Evolutionary conservation across 306 rosid species (phyloP).

Genomic region (Betula pendula): DNA sequence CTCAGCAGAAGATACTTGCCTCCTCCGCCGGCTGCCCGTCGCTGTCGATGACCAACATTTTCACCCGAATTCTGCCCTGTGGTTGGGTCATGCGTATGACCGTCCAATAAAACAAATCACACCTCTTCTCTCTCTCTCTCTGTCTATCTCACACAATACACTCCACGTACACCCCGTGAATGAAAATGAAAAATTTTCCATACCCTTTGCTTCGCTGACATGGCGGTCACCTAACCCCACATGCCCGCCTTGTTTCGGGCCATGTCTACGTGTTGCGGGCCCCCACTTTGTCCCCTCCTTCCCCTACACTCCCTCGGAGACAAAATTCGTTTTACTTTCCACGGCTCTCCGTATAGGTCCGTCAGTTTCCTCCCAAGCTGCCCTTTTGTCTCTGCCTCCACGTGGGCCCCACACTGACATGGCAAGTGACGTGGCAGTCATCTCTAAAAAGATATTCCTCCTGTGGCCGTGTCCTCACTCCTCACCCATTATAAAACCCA

Average conservation of each 20-base stretch:
- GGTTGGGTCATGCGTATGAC: conserved; percentile 30
- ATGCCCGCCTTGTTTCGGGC: conserved; percentile 38
- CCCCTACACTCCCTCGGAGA: conserved; percentile 20
- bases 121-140: neutral
- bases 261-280: conserved; percentile 47
- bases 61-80: conserved; percentile 26
- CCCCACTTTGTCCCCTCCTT: conserved; percentile 33
- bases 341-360: conserved; percentile 18
- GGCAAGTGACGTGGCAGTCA: conserved; percentile 32
- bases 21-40: conserved; percentile 31
- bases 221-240: conserved; percentile 47
- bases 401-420: conserved; percentile 16
- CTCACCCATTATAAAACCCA: conserved; percentile 22
- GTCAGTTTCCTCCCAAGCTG: conserved; percentile 21
- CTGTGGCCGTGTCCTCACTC: neutral
- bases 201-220: conserved; percentile 22
- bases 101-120: neutral
- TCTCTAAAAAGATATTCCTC: neutral
- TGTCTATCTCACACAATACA: neutral
- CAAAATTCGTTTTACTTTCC: conserved; percentile 4
- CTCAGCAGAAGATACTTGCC: conserved; percentile 23
- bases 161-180: neutral
- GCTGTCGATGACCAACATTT: conserved; percentile 40
- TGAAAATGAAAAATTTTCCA: too few species aligned
- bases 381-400: neutral